phyloP scores from a whole-genome alignment of 768 basidiomycete species.

The Leccinum rimulosum region DNA sequence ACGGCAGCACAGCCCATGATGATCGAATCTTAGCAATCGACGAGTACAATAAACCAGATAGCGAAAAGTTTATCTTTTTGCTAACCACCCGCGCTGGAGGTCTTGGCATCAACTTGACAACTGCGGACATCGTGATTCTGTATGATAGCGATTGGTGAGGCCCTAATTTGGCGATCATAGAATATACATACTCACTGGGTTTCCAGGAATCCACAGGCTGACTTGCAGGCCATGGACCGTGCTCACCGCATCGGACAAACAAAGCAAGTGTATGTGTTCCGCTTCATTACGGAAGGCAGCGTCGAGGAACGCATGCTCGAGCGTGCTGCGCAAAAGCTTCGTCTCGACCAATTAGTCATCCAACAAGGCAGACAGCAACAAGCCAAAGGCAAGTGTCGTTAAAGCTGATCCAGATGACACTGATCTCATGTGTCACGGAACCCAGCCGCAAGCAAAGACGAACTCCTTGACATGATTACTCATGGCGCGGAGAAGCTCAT shows the following conservation, averaged over 20 bases:
- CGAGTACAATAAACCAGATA: constrained; percentile 93
- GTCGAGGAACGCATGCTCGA: constrained; percentile 92
- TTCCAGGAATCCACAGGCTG: constrained; percentile 94
- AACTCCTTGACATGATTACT: constrained; percentile 96
- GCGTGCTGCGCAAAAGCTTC: constrained; percentile 88
- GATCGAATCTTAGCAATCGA: constrained; percentile 95
- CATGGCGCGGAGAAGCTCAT: constrained; percentile 98
- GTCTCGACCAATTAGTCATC: constrained; percentile 94
- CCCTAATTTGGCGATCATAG: neutral
- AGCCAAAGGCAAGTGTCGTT: constrained; percentile 59
- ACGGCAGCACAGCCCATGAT: constrained; percentile 94
- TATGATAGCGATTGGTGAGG: constrained; percentile 94
- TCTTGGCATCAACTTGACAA: constrained; percentile 93
- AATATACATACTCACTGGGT: constrained; percentile 1
- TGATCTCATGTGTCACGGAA: constrained; percentile 1
- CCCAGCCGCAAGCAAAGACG: constrained; percentile 91
- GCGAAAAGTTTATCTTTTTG: constrained; percentile 95
- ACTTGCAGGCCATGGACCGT: constrained; percentile 98
- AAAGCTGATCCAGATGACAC: neutral
- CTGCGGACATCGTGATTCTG: constrained; percentile 91
- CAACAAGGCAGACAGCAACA: constrained; percentile 89
- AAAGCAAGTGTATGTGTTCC: constrained; percentile 84
- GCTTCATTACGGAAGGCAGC: constrained; percentile 82
- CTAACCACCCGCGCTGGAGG: constrained; percentile 97
- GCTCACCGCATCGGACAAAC: constrained; percentile 97